These are phyloP conservation scores for Puccinia sorghi DNA, from an alignment of 1,284 basidiomycete species.

Conservation along the genomic window DNA sequence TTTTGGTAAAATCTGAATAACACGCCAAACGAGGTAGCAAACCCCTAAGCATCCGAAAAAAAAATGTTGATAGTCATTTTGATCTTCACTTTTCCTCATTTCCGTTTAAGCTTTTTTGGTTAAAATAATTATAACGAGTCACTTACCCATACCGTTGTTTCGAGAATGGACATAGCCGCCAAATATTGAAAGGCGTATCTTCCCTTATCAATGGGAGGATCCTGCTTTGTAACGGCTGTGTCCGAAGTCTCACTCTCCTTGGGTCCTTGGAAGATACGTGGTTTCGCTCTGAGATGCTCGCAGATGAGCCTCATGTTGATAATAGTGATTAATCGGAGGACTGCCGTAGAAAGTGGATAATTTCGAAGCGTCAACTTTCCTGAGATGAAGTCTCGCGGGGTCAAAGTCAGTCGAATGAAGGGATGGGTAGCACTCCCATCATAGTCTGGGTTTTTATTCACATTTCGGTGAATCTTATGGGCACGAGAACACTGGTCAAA, in stretches of 20 bases:
- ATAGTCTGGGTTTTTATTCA: not conserved
- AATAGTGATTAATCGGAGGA: no score
- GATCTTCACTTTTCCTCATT: not conserved
- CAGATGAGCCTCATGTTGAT: not conserved
- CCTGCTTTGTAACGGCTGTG: not conserved
- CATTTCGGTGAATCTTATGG: no score
- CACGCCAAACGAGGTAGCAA: conserved; percentile 42
- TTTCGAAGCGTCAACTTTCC: not conserved
- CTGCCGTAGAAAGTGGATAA: no score
- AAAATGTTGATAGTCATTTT: not conserved
- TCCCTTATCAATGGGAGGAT: conserved; percentile 8
- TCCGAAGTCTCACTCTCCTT: conserved; percentile 2
- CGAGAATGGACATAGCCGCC: conserved; percentile 16
- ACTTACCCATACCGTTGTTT: conserved; percentile 22
- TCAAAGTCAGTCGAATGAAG: not conserved
- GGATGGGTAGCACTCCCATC: no score
- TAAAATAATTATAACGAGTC: not conserved
- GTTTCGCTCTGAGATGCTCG: not conserved
- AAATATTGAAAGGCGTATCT: conserved; percentile 9
- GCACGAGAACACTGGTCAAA: no score
- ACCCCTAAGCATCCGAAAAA: conserved; percentile 15
- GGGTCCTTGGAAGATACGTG: not conserved
- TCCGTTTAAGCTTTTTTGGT: not conserved
- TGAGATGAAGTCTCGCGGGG: not conserved
- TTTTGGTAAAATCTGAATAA: conserved; percentile 38